Evolutionary conservation across 2,329 filamentous ascomycete species (phyloP).

Genomic region (Curvularia sp.): DNA sequence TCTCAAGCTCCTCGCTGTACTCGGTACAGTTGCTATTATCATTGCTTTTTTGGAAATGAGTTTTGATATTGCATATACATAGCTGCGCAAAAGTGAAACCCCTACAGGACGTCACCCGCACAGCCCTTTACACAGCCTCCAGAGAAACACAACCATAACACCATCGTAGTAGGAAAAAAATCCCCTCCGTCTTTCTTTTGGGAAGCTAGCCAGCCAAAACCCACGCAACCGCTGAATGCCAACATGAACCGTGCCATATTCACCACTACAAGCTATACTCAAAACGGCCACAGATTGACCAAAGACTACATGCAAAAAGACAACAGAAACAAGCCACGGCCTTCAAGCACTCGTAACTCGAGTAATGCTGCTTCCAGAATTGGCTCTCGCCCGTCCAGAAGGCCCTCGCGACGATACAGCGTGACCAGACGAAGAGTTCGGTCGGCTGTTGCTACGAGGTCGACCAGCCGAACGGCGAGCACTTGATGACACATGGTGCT

Average conservation of each 20-base stretch:
- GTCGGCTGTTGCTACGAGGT: constrained; percentile 52
- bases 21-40: neutral
- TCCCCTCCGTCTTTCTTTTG: constrained; percentile 37
- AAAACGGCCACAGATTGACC: constrained; percentile 20
- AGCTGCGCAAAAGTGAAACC: constrained; percentile 18
- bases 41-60: constrained; percentile 6
- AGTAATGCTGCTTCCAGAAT: constrained; percentile 43
- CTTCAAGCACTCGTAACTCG: constrained; percentile 28
- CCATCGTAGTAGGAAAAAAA: constrained; percentile 20
- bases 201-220: constrained; percentile 16
- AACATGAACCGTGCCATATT: constrained; percentile 21
- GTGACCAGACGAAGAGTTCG: constrained; percentile 47
- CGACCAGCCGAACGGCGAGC: constrained; percentile 47
- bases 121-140: neutral
- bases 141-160: constrained; percentile 22
- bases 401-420: constrained; percentile 35
- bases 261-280: constrained; percentile 23
- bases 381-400: constrained; percentile 39
- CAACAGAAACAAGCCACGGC: constrained; percentile 2
- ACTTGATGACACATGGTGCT: constrained; percentile 42
- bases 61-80: constrained; percentile 44
- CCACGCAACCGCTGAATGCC: constrained; percentile 26
- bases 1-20: neutral
- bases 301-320: constrained; percentile 9
- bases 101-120: constrained; percentile 13